These are phyloP conservation scores for Vitis cinerea DNA, from an alignment of 164 flowering plant species.

Conservation along the genomic window DNA sequence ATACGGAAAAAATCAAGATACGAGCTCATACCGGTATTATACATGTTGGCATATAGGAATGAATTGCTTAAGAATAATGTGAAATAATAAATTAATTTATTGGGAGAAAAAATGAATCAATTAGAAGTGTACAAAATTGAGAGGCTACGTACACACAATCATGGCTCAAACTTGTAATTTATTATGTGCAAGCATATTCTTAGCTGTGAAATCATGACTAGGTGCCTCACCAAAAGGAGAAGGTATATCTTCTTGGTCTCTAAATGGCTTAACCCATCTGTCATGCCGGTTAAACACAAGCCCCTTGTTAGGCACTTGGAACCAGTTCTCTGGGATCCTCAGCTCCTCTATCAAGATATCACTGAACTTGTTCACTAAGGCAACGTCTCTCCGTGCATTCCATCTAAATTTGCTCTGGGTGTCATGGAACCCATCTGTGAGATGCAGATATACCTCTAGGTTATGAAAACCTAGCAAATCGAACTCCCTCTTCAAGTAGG, in stretches of 20 bases:
- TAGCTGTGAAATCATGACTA: background rate
- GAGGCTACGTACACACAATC: too few species aligned
- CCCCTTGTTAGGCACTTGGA: conserved; percentile 53
- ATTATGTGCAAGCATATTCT: too few species aligned
- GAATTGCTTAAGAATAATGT: too few species aligned
- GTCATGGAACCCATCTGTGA: conserved; percentile 43
- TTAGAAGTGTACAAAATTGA: too few species aligned
- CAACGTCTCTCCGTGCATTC: conserved; percentile 40
- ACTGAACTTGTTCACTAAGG: conserved; percentile 44
- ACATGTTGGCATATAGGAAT: too few species aligned
- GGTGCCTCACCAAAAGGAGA: conserved; percentile 21
- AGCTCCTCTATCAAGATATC: conserved; percentile 34
- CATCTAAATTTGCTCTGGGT: conserved; percentile 23
- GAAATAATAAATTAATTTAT: too few species aligned
- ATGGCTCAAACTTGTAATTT: too few species aligned
- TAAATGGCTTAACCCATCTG: conserved; percentile 59
- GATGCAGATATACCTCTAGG: conserved; percentile 57
- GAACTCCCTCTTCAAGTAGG: conserved; percentile 38
- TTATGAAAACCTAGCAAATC: conserved; percentile 43
- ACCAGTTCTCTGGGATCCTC: conserved; percentile 45
- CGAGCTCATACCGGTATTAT: too few species aligned
- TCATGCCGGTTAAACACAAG: conserved; percentile 47
- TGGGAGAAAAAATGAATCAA: too few species aligned
- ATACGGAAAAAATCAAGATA: too few species aligned
- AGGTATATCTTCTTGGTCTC: conserved; percentile 59